These are phyloP conservation scores for Porodaedalea pini DNA, from an alignment of 1,284 basidiomycete species.

Conservation along the genomic window DNA sequence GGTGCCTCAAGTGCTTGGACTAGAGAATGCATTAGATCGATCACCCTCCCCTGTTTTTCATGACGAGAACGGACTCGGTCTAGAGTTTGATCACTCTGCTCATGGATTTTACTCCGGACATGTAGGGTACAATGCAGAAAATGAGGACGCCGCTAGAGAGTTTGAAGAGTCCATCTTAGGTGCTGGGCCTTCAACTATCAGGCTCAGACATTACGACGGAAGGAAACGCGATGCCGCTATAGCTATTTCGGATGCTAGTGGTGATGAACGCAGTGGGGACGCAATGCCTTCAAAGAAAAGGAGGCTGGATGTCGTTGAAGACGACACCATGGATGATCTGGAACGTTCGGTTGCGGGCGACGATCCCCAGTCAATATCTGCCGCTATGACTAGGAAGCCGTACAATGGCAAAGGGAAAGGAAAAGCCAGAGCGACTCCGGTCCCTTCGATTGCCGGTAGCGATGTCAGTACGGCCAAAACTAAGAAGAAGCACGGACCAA, in stretches of 20 bases:
- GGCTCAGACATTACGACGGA: constrained; percentile 24
- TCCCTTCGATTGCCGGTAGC: constrained; percentile 11
- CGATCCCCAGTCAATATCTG: constrained; percentile 24
- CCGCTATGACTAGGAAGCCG: constrained; percentile 22
- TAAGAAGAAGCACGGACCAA: constrained; percentile 39
- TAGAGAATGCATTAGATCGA: constrained; percentile 30
- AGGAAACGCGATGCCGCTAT: constrained; percentile 47
- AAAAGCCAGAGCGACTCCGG: constrained; percentile 31
- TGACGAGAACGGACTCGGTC: constrained; percentile 25
- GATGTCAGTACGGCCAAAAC: constrained; percentile 30
- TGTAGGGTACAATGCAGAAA: constrained; percentile 28
- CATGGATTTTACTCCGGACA: constrained; percentile 27
- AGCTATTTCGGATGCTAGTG: constrained; percentile 48
- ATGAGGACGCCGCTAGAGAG: constrained; percentile 41
- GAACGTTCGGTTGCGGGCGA: constrained; percentile 37
- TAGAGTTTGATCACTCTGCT: constrained; percentile 26
- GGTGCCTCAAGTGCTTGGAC: constrained; percentile 32
- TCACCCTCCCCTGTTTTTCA: constrained; percentile 33
- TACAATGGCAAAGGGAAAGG: constrained; percentile 39
- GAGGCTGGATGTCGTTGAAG: constrained; percentile 35
- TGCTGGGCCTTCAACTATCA: constrained; percentile 15
- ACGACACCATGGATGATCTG: constrained; percentile 40
- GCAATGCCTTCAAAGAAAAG: constrained; percentile 49
- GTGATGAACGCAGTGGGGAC: constrained; percentile 26
- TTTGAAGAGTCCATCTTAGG: constrained; percentile 41